Percentiles rank a stretch among this genome's conserved stretches.
Conservation (phyloP, 352 stramenopile genomes). For the Phytophthora hybrid region DNA sequence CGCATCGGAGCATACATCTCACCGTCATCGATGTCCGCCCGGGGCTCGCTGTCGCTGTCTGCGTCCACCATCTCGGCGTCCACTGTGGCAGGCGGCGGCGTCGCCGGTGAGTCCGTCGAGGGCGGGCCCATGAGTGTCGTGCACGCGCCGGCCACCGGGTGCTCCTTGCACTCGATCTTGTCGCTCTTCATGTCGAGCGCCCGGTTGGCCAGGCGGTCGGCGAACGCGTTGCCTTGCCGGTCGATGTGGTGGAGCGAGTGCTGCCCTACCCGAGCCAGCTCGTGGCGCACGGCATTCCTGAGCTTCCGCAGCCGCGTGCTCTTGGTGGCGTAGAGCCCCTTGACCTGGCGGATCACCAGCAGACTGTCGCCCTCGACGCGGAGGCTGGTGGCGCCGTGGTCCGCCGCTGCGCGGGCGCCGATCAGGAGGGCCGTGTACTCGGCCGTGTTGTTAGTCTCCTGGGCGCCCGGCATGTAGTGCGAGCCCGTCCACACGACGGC, state of each 20-base stretch:
- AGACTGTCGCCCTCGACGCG: too few species aligned
- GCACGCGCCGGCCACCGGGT: background rate
- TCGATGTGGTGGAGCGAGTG: slow-evolving; percentile 25
- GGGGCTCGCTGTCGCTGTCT: background rate
- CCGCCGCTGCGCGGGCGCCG: too few species aligned
- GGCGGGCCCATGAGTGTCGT: background rate
- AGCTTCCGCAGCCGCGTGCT: background rate
- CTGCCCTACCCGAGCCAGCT: background rate
- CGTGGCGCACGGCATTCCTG: background rate
- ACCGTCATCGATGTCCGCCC: slow-evolving; percentile 1
- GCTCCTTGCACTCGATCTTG: too few species aligned
- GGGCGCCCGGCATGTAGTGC: too few species aligned
- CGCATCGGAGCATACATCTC: slow-evolving; percentile 7
- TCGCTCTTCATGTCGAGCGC: slow-evolving; percentile 2
- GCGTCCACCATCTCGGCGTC: background rate
- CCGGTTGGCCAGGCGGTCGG: slow-evolving; percentile 29
- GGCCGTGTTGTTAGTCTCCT: too few species aligned
- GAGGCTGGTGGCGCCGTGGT: too few species aligned
- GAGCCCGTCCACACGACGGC: too few species aligned
- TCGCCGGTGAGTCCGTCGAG: background rate
- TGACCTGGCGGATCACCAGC: too few species aligned
- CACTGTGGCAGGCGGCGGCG: too few species aligned
- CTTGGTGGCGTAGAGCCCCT: background rate
- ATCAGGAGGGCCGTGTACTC: too few species aligned
- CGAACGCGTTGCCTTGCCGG: slow-evolving; percentile 23